phyloP scores from a whole-genome alignment of 2,329 filamentous ascomycete genomes.

The Fusarium agapanthi region DNA sequence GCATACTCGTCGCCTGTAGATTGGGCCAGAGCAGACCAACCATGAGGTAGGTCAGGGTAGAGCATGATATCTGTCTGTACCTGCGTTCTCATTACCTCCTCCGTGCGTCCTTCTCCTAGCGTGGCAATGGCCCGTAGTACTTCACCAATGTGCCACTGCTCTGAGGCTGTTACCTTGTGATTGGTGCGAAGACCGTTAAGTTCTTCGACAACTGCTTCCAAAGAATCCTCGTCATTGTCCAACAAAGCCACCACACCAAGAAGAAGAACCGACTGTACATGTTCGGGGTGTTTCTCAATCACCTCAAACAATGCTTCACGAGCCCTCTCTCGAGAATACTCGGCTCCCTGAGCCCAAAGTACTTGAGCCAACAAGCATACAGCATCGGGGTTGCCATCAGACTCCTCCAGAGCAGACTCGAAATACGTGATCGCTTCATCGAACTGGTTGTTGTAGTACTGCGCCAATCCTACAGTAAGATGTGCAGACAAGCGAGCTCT shows the following conservation, averaged over 20 bases:
- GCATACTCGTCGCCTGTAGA: conserved; percentile 61
- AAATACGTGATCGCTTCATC: conserved; percentile 81
- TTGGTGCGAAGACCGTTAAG: conserved; percentile 76
- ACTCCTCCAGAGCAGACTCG: conserved; percentile 80
- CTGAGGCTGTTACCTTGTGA: conserved; percentile 67
- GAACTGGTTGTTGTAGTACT: conserved; percentile 74
- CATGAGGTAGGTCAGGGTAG: conserved; percentile 78
- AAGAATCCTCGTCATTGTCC: conserved; percentile 79
- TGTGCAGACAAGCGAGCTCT: conserved; percentile 84
- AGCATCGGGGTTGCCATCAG: conserved; percentile 79
- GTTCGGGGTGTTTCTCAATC: conserved; percentile 76
- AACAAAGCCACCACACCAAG: conserved; percentile 85
- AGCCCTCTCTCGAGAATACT: conserved; percentile 77
- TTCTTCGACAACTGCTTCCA: conserved; percentile 83
- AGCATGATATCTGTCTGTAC: conserved; percentile 82
- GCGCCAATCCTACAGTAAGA: conserved; percentile 83
- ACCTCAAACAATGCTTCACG: conserved; percentile 82
- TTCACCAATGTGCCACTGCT: conserved; percentile 76
- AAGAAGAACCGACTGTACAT: conserved; percentile 81
- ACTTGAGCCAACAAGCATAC: conserved; percentile 90
- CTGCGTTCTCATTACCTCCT: conserved; percentile 67
- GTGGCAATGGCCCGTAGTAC: conserved; percentile 79
- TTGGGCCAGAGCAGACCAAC: conserved; percentile 80
- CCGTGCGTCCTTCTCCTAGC: conserved; percentile 58
- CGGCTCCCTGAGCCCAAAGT: conserved; percentile 87